These are phyloP conservation scores for Suhomyces atakaporum DNA, from an alignment of 1,139 yeast genomes.

Conservation along the genomic window DNA sequence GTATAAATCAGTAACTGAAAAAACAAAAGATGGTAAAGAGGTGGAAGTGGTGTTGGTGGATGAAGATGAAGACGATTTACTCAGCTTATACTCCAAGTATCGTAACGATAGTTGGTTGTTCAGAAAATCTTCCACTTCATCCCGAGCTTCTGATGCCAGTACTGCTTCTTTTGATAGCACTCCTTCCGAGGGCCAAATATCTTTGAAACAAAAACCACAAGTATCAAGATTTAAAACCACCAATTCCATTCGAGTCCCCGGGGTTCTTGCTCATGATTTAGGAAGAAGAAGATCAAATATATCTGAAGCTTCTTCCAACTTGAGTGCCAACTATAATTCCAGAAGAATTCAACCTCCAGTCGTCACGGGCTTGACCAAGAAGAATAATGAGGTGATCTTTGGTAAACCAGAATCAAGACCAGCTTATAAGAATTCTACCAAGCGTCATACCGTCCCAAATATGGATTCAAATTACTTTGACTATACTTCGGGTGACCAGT, in stretches of 20 bases:
- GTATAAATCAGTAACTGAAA: constrained; percentile 44
- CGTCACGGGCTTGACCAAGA: background rate
- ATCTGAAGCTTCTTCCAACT: constrained; percentile 10
- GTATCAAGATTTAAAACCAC: constrained; percentile 12
- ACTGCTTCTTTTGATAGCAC: constrained; percentile 23
- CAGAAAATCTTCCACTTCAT: constrained; percentile 16
- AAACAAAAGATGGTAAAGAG: constrained; percentile 40
- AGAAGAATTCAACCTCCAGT: constrained; percentile 17
- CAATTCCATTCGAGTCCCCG: constrained; percentile 12
- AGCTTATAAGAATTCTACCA: constrained; percentile 5
- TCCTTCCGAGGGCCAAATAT: constrained; percentile 21
- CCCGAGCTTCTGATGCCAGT: constrained; percentile 14
- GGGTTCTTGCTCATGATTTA: constrained; percentile 5
- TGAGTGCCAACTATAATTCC: constrained; percentile 16
- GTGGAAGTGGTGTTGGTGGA: constrained; percentile 50
- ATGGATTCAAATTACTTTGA: constrained; percentile 31
- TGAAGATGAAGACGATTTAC: constrained; percentile 40
- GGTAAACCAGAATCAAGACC: constrained; percentile 8
- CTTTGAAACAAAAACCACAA: constrained; percentile 17
- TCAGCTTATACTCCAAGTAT: constrained; percentile 49
- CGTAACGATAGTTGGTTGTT: constrained; percentile 33
- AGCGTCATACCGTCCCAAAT: constrained; percentile 15
- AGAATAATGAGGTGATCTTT: background rate
- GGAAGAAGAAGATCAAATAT: constrained; percentile 9
- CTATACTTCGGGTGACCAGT: constrained; percentile 29